Conservation (phyloP, 192 early-diverging fungal genomes). For the Rhizophagus sp. region DNA sequence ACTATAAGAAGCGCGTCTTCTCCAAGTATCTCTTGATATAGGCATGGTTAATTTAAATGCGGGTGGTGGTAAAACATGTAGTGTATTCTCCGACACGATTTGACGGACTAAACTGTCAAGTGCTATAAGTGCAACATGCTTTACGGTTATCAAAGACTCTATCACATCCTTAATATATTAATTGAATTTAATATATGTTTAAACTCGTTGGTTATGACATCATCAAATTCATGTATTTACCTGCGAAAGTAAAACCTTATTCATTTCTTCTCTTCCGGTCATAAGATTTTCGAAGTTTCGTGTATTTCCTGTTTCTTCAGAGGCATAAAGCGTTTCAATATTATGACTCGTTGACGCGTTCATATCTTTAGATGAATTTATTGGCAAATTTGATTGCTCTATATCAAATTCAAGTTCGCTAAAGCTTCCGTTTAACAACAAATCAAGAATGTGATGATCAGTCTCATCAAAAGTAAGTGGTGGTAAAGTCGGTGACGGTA, state of each 20-base stretch:
- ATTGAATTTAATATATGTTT: background rate
- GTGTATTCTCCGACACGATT: constrained; percentile 38
- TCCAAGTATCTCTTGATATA: background rate
- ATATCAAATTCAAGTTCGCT: constrained; percentile 3
- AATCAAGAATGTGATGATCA: constrained; percentile 27
- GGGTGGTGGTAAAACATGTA: constrained; percentile 20
- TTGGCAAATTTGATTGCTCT: background rate
- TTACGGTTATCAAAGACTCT: constrained; percentile 51
- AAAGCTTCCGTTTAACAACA: constrained; percentile 27
- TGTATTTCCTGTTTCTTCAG: background rate
- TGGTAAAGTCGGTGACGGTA: background rate
- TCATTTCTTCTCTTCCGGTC: constrained; percentile 14
- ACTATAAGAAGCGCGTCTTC: constrained; percentile 1
- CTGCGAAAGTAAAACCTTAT: constrained; percentile 26
- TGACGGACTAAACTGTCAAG: constrained; percentile 52
- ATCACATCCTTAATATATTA: constrained; percentile 40
- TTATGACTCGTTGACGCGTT: background rate
- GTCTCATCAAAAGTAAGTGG: background rate
- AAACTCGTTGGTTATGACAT: background rate
- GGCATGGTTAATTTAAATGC: constrained; percentile 28
- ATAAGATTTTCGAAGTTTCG: background rate
- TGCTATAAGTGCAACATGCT: constrained; percentile 50
- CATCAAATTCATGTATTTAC: background rate
- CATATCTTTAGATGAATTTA: background rate
- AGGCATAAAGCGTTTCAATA: background rate